Conservation (phyloP, 2,329 filamentous ascomycete species). For the Bipolaris victoriae region DNA sequence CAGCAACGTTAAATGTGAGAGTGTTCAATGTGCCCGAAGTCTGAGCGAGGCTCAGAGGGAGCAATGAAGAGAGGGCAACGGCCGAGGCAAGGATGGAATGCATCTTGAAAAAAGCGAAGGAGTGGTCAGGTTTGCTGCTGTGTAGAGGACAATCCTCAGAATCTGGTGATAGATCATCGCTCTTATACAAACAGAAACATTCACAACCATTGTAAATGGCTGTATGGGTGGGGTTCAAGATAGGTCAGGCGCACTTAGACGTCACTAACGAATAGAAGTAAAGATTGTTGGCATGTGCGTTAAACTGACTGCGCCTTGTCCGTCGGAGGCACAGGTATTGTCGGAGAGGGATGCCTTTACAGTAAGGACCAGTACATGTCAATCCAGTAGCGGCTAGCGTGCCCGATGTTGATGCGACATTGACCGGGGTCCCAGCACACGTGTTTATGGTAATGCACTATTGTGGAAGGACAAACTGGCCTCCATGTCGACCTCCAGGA, state of each 20-base stretch:
- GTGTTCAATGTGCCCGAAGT: conserved; percentile 57
- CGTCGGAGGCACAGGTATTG: conserved; percentile 20
- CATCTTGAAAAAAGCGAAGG: conserved; percentile 16
- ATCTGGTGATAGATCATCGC: not conserved
- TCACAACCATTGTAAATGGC: not conserved
- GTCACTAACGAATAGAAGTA: conserved; percentile 18
- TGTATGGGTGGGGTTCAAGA: conserved; percentile 2
- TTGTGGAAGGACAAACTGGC: conserved; percentile 7
- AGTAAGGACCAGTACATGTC: conserved; percentile 19
- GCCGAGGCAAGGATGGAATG: conserved; percentile 10
- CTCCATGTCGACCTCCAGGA: not conserved
- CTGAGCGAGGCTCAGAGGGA: conserved; percentile 20
- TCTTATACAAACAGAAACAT: conserved; percentile 13
- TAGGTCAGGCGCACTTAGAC: not conserved
- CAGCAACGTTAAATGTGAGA: conserved; percentile 66
- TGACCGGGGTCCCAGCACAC: conserved; percentile 20
- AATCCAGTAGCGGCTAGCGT: conserved; percentile 16
- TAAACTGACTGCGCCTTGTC: conserved; percentile 8
- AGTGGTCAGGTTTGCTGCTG: conserved; percentile 1
- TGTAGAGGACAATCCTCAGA: not conserved
- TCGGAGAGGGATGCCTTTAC: conserved; percentile 15
- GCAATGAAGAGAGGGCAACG: conserved; percentile 16
- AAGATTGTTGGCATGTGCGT: conserved; percentile 18
- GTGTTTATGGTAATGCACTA: conserved; percentile 14
- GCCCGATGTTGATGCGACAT: conserved; percentile 15